Evolutionary conservation across 352 stramenopile species (phyloP), one percentile per base, ranked within the genome.

Genomic region (Hyaloperonospora brassicae): DNA sequence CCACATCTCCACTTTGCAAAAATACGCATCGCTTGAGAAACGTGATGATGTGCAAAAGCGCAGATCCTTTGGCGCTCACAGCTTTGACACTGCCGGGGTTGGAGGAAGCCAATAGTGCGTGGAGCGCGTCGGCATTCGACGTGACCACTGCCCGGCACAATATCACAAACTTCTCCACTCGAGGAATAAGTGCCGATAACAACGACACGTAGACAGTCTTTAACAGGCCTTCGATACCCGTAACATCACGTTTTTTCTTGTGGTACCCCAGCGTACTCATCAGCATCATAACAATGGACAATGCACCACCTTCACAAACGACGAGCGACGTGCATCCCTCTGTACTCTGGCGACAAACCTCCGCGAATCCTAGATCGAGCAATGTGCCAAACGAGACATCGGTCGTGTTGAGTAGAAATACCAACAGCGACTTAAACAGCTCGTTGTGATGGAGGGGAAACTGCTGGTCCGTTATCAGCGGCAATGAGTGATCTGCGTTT

Each of bases 221-320:
- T 10, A 91, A 63, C 10, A 89, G 57, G 0, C 56, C 56, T 38
- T 91, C 84, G 34, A 93, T 73, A 11, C 73, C 73, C 0, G 79
- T 89, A 23, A 89, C 56, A 62, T 93, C 84, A 39, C 81, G 84
- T 35, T 86, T 82, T 21, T 83, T 82, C 53, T 88, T 89, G 68
- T 93, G 84, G 45, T 93, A 93, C 3, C 81, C 81, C 25, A 93
- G 49, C 1, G 78, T 87, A 39, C 78, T 79, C 81, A 92, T 89
- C 36, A 92, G 66, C 73, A 87, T 89, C 80, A 93, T 91, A 13
- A 89, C 69, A 21, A 93, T 85, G 8, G 84, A 92, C 4, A 93
- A 62, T n/a, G 84, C 74, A 9, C 84, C 84, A 6, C 79, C 84
- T 66, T 93, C 80, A 59, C 86, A 70, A 34, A 89, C 72, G 35